phyloP scores from a whole-genome alignment of 163 green algal species.

The Chlorella variabilis region DNA sequence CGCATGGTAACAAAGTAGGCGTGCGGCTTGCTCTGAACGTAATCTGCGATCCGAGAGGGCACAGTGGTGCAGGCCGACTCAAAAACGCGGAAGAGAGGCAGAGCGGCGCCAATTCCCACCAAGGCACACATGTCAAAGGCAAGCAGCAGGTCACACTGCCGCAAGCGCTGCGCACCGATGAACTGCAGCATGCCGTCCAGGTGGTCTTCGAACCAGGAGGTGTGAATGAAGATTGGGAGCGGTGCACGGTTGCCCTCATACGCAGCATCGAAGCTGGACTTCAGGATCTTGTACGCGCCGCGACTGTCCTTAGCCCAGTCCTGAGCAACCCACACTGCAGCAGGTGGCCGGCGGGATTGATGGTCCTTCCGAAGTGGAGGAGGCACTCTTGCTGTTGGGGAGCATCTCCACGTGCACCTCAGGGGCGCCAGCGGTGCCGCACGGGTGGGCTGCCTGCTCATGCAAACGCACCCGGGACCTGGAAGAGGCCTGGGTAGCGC shows the following conservation, averaged over 20 bases:
- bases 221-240: conserved; percentile 28
- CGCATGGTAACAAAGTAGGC: not conserved
- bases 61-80: not conserved
- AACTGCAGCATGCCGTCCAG: not conserved
- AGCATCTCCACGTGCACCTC: no score
- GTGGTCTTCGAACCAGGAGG: conserved; percentile 11
- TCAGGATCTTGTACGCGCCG: not conserved
- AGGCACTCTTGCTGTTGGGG: no score
- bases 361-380: not conserved
- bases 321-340: not conserved
- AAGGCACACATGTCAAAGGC: not conserved
- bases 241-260: conserved; percentile 28
- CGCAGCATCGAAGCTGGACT: conserved; percentile 2
- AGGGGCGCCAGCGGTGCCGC: not conserved
- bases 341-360: no score
- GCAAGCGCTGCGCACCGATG: not conserved
- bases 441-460: not conserved
- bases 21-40: not conserved
- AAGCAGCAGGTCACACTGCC: not conserved
- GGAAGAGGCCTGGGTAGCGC: conserved; percentile 23
- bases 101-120: not conserved
- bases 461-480: conserved; percentile 21
- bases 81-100: not conserved
- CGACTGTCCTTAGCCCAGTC: not conserved
- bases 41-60: not conserved